Percentiles rank a stretch among this genome's conserved stretches.
Evolutionary conservation across 1,284 basidiomycete species (phyloP).

Genomic region (Leccinum subrobustum): DNA sequence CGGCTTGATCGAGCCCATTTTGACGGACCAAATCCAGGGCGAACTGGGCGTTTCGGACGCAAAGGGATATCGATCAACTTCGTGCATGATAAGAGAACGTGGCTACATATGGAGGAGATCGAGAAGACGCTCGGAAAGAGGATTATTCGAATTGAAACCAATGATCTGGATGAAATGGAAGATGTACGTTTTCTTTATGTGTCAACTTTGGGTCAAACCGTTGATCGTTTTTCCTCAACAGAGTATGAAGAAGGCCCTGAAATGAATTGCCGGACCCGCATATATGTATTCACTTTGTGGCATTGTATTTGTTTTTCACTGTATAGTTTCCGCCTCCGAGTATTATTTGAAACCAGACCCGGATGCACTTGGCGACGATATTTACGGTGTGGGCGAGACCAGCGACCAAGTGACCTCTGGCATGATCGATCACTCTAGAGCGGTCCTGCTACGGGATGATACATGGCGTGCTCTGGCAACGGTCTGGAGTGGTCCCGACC

Average conservation of each 20-base stretch:
- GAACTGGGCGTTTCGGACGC: constrained; percentile 93
- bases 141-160: constrained; percentile 80
- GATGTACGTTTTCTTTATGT: constrained; percentile 48
- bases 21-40: constrained; percentile 52
- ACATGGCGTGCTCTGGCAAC: too few relatives aligned
- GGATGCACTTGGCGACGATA: not conserved
- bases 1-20: not conserved
- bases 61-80: constrained; percentile 98
- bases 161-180: constrained; percentile 89
- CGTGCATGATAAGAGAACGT: constrained; percentile 84
- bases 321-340: not conserved
- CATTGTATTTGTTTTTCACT: not conserved
- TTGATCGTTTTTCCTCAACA: constrained; percentile 26
- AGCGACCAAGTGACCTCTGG: not conserved
- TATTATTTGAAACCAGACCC: not conserved
- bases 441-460: too few relatives aligned
- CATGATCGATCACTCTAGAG: not conserved
- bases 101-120: constrained; percentile 83
- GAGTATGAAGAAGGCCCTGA: constrained; percentile 79
- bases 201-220: not conserved
- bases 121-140: constrained; percentile 73
- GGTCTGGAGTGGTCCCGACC: not conserved
- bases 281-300: not conserved
- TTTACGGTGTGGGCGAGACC: not conserved
- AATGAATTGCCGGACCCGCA: constrained; percentile 37